Evolutionary conservation across 2,329 filamentous ascomycete species (phyloP), one percentile per base, ranked within the genome.

Genomic region (Sarocladium oryzae): DNA sequence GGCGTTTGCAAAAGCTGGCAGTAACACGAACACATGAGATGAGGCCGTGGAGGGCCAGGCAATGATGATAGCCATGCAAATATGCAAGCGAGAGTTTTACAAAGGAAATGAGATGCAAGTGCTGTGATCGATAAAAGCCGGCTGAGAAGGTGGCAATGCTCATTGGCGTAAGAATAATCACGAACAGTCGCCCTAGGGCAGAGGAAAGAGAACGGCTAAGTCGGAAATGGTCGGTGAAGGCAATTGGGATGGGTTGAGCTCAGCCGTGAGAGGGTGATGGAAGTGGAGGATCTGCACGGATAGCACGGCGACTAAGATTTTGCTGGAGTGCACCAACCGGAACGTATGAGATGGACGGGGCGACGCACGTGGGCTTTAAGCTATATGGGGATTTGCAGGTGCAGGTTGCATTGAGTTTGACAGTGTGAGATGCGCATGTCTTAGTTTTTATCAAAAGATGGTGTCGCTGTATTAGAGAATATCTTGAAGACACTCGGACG

Each of bases 1-100:
- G 43, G 43, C 43, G 43, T 48, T 48, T 48, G 43, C 43, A 48
- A 48, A 10, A n/a, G 43, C 26, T 16, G 40, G 40, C 9, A 15
- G 26, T 26, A 43, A 28, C 37, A 45, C 23, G 40, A 45, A 20
- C 43, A 33, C 28, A 32, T 16, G 28, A 20, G 40, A 45, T 20
- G 37, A 43, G 40, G 7, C n/a, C 16, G 6, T 15, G 4, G 40
- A 16, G 23, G n/a, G 13, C 26, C 4, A 23, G 23, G 10, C 5
- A 3, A 23, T 23, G 21, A 4, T 4, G 23, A 4, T 3, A 16
- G n/a, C 21, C n/a, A 20, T 30, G 40, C 40, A 43, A n/a, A 43
- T 16, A 28, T 26, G n/a, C 40, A 43, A 6, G 40, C 40, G 23
- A 43, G 40, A 11, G 28, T 26, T 24, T n/a, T 43, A 43, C 40